phyloP scores from a whole-genome alignment of 345 rosid species.

The Rhizophora mangle region DNA sequence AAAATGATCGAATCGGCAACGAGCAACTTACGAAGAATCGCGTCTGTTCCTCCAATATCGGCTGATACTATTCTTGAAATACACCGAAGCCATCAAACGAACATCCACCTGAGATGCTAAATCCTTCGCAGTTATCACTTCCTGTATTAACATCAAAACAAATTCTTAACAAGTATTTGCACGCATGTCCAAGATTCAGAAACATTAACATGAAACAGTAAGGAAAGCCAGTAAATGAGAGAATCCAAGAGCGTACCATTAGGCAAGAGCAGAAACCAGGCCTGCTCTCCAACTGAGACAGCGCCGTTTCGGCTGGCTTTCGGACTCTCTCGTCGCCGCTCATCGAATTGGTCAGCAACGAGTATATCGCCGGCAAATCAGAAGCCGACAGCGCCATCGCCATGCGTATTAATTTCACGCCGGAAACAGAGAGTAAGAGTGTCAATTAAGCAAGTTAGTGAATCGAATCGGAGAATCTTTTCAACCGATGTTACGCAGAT shows the following conservation, averaged over 20 bases:
- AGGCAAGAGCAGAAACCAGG: constrained; percentile 96
- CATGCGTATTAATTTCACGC: neutral
- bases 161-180: constrained; percentile 12
- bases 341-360: constrained; percentile 80
- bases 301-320: constrained; percentile 86
- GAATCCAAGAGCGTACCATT: constrained; percentile 51
- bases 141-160: constrained; percentile 43
- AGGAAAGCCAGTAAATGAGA: constrained; percentile 5
- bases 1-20: neutral
- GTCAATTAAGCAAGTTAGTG: constrained; percentile 13
- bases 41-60: constrained; percentile 91
- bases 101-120: constrained; percentile 82
- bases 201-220: constrained; percentile 3
- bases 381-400: constrained; percentile 88
- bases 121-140: constrained; percentile 85
- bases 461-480: constrained; percentile 39
- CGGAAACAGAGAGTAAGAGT: neutral
- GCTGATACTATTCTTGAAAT: constrained; percentile 82
- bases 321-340: constrained; percentile 76
- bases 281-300: constrained; percentile 76
- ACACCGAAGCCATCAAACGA: constrained; percentile 88
- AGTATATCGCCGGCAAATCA: constrained; percentile 76
- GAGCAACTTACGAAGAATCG: constrained; percentile 54
- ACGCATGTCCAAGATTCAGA: neutral
- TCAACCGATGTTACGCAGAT: neutral